Base-by-base conservation (phyloP, 2,329 filamentous ascomycete genomes). In the Herpotrichia juniperi region DNA sequence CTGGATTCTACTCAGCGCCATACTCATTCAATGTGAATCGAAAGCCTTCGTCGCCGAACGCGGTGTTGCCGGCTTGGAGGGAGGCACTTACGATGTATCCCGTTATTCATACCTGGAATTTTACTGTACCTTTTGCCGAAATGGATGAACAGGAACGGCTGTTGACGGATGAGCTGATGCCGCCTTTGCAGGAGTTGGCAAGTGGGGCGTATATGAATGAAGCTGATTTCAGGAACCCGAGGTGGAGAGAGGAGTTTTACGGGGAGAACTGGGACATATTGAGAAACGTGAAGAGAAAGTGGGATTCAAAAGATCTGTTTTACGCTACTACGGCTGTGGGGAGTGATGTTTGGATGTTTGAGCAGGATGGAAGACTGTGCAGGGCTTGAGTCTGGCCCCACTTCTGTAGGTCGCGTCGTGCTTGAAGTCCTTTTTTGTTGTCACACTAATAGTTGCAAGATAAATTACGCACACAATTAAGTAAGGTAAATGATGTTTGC, bases 171-270 rank as follows among this genome's bases (percentile, higher is more conserved):
- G 25, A 30, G 24, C 11, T 49, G 3, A 53, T 49, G 50, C 37
- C 37, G n/a, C 48, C 42, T 26, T 32, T 46, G 32, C 31, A 42
- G 26, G 48, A 22, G 9, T 28, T 28, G 5, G 40, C 17, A 10
- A 5, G 4, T 11, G 66, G 67, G 0, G 64, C 66, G 1, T 69
- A 68, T 40, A 63, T 67, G 39, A 70, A 67, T 24, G 66, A 72
- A 50, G 46, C 56, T 1, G 63, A 69, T 57, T 45, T 43, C 14
- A 59, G 55, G 24, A 58, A 67, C 39, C 55, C 53, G 16, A 48
- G 61, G 4, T 72, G 66, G 66, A 60, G 68, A 42, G 2, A 53
- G 10, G 37, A 51, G 0, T 67, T 70, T 35, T 69, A 54, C 17
- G 63, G 63, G 0, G 35, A 46, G 1, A 46, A 59, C 26, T 70